A percentile compares a stretch with the other conserved stretches of the same genome.
Conservation (phyloP, 768 basidiomycete species). For the Lactifluus subvellereus region DNA sequence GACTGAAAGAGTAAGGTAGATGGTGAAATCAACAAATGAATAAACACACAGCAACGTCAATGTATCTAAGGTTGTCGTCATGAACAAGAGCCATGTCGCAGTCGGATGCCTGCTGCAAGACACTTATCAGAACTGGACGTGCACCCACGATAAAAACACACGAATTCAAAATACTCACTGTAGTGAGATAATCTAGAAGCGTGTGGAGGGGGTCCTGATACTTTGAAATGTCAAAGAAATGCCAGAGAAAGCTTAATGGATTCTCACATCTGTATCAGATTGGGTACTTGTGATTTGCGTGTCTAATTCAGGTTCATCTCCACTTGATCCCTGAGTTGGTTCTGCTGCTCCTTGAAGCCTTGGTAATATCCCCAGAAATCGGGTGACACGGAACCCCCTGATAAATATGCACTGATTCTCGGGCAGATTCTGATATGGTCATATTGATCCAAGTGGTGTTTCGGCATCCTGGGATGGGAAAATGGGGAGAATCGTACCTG, state of each 20-base stretch:
- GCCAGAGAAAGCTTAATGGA: not conserved
- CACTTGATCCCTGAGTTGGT: not conserved
- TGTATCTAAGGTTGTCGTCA: not conserved
- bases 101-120: not conserved
- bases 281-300: not conserved
- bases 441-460: no score
- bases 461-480: no score
- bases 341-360: not conserved
- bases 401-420: no score
- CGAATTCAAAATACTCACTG: not conserved
- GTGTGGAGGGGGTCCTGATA: not conserved
- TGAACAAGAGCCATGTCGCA: not conserved
- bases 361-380: not conserved
- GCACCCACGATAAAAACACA: not conserved
- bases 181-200: not conserved
- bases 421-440: no score
- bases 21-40: not conserved
- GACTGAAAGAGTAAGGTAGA: not conserved
- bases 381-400: no score
- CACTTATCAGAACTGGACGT: not conserved
- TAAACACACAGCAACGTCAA: not conserved
- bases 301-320: not conserved
- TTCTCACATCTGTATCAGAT: not conserved
- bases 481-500: no score
- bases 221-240: not conserved